These are phyloP conservation scores for Symbiodinium natans DNA, from an alignment of 73 alveolate species.

Conservation along the genomic window DNA sequence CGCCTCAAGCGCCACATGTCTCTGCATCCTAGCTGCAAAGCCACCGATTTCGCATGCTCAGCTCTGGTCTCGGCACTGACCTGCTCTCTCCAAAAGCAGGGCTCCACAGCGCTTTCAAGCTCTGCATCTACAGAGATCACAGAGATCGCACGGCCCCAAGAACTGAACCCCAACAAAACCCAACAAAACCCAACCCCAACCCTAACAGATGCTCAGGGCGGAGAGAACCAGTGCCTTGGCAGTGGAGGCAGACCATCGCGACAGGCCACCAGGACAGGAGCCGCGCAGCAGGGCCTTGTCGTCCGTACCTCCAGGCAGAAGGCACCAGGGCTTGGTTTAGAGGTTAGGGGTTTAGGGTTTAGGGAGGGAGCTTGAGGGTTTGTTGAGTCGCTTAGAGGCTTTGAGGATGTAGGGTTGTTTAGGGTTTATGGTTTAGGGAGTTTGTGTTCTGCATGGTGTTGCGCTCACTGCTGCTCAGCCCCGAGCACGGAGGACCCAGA, in stretches of 20 bases:
- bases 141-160: too few relatives aligned
- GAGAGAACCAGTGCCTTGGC: constrained; percentile 70
- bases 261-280: constrained; percentile 15
- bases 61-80: background rate
- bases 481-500: constrained; percentile 65
- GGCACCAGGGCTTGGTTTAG: background rate
- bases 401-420: too few relatives aligned
- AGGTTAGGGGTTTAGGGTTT: too few relatives aligned
- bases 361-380: too few relatives aligned
- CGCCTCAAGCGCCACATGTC: constrained; percentile 13
- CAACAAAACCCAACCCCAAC: too few relatives aligned
- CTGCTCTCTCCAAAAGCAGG: background rate
- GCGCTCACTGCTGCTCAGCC: background rate
- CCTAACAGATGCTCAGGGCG: too few relatives aligned
- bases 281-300: constrained; percentile 71
- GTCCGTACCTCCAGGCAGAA: constrained; percentile 40
- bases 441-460: background rate
- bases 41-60: too few relatives aligned
- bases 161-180: too few relatives aligned
- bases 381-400: too few relatives aligned
- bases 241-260: constrained; percentile 40
- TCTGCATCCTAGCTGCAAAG: background rate
- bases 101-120: too few relatives aligned
- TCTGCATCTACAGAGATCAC: too few relatives aligned
- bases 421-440: too few relatives aligned